A percentile compares a stretch with the other conserved stretches of the same genome.
Conservation (phyloP, 768 basidiomycete genomes). For the Tulasnella sp. region DNA sequence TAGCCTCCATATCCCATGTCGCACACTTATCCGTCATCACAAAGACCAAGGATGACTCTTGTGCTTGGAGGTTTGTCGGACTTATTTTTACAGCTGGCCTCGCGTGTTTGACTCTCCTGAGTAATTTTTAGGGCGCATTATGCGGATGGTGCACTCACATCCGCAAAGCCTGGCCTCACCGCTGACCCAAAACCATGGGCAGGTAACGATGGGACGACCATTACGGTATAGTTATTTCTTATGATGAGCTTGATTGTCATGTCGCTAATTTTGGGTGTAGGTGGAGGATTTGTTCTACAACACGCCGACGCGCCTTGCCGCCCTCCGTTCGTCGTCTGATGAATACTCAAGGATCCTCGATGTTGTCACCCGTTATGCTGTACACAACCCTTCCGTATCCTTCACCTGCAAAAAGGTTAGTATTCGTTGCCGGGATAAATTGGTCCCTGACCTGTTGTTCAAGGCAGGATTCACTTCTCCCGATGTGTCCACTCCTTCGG, state of each 20-base stretch:
- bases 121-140: slow-evolving; percentile 59
- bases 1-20: slow-evolving; percentile 92
- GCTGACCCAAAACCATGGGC: slow-evolving; percentile 80
- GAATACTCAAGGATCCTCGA: slow-evolving; percentile 88
- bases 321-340: slow-evolving; percentile 72
- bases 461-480: slow-evolving; percentile 63
- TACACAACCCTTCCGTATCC: slow-evolving; percentile 80
- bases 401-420: slow-evolving; percentile 86
- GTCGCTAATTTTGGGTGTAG: slow-evolving; percentile 31
- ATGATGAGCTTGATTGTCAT: neutral
- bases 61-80: slow-evolving; percentile 80
- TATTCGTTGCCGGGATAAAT: no score
- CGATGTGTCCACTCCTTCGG: slow-evolving; percentile 68
- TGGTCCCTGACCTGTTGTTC: neutral
- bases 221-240: slow-evolving; percentile 51
- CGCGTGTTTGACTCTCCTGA: neutral
- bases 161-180: slow-evolving; percentile 55
- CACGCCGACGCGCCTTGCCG: slow-evolving; percentile 73
- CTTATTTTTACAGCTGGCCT: neutral
- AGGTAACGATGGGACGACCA: slow-evolving; percentile 87
- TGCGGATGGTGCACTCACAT: slow-evolving; percentile 58
- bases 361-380: slow-evolving; percentile 82
- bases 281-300: slow-evolving; percentile 96
- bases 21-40: slow-evolving; percentile 81
- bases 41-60: slow-evolving; percentile 67